A percentile compares a stretch with the other conserved stretches of the same genome.
These are phyloP conservation scores for Prunus padus DNA, from an alignment of 306 rosid species.

Conservation along the genomic window DNA sequence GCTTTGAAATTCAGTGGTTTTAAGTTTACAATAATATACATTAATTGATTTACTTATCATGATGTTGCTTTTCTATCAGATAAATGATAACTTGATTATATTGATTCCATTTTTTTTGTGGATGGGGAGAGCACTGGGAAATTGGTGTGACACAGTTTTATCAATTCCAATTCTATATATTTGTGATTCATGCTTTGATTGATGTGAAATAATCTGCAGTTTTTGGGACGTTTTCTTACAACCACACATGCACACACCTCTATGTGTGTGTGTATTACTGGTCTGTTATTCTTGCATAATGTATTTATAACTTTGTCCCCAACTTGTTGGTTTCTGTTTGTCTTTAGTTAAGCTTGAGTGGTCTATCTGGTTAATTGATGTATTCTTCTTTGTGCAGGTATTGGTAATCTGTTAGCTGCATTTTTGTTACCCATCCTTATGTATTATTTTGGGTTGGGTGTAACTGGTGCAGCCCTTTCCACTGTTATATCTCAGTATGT, in stretches of 20 bases:
- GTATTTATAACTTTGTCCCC: neutral
- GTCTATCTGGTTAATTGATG: slow-evolving; percentile 26
- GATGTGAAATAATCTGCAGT: neutral
- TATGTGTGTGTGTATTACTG: neutral
- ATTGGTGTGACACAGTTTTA: neutral
- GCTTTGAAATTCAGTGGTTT: neutral
- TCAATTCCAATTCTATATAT: neutral
- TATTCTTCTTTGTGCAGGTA: slow-evolving; percentile 55
- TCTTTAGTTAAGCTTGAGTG: slow-evolving; percentile 20
- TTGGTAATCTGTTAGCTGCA: slow-evolving; percentile 77
- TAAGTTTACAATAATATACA: neutral
- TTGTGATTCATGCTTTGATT: neutral
- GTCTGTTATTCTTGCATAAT: neutral
- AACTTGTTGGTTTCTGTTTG: neutral
- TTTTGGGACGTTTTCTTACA: neutral
- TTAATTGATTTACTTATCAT: neutral
- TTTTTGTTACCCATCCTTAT: slow-evolving; percentile 77
- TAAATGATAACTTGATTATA: neutral
- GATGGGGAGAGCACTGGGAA: neutral
- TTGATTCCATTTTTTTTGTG: neutral
- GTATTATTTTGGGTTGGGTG: slow-evolving; percentile 73
- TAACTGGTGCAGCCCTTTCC: slow-evolving; percentile 87
- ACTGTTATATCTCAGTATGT: slow-evolving; percentile 93
- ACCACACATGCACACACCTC: neutral
- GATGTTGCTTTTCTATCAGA: neutral